A percentile compares a stretch with the other conserved stretches of the same genome.
Evolutionary conservation across 78 protist species (phyloP).

Genomic region (Speleostelium caveatum): DNA sequence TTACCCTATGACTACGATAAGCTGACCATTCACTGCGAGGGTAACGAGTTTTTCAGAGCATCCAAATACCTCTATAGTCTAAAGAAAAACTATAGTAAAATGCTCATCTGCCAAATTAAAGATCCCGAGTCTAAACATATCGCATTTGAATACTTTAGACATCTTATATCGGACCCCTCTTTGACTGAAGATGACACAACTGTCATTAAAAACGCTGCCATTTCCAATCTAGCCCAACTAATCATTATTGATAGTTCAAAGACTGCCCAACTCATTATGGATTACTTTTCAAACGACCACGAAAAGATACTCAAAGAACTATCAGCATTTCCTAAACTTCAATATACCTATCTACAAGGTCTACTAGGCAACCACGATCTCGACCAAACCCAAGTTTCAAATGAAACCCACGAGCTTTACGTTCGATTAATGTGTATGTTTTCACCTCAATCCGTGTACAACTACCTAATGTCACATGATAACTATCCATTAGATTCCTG

Average conservation of each 20-base stretch:
- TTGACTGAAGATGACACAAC: conserved; percentile 4
- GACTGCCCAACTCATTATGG: conserved; percentile 77
- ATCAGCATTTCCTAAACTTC: conserved; percentile 62
- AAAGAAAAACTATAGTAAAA: conserved; percentile 31
- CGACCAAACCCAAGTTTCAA: neutral
- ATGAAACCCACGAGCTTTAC: conserved; percentile 68
- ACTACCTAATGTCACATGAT: conserved; percentile 51
- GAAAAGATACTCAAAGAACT: conserved; percentile 59
- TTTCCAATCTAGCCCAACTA: conserved; percentile 44
- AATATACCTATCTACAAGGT: conserved; percentile 64
- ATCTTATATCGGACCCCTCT: neutral
- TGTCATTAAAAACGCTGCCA: conserved; percentile 24
- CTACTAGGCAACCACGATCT: neutral
- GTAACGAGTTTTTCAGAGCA: conserved; percentile 59
- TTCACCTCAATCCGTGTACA: conserved; percentile 52
- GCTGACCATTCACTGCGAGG: conserved; percentile 11
- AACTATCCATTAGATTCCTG: conserved; percentile 80
- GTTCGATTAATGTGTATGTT: conserved; percentile 64
- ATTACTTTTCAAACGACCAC: conserved; percentile 55
- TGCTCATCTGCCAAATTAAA: conserved; percentile 56
- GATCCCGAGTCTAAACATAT: conserved; percentile 14
- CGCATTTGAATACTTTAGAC: conserved; percentile 38
- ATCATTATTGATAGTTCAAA: conserved; percentile 53
- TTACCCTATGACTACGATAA: neutral
- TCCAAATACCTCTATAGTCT: conserved; percentile 34